Conservation (phyloP, 2,329 filamentous ascomycete genomes). For the Ilyonectria mors-panacis region DNA sequence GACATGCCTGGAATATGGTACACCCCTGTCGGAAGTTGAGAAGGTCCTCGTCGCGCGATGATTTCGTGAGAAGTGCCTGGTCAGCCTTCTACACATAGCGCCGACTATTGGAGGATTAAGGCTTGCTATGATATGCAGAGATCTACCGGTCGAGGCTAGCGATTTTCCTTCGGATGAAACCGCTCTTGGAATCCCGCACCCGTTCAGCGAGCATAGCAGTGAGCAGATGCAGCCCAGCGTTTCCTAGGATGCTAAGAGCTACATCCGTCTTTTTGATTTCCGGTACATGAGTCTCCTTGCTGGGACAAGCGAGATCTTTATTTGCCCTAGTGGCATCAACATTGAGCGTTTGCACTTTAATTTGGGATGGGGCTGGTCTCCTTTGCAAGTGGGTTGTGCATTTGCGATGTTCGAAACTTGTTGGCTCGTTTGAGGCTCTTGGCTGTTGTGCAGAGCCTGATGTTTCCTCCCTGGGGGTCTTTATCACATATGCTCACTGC, state of each 20-base stretch:
- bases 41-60: slow-evolving; percentile 66
- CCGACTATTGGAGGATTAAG: slow-evolving; percentile 45
- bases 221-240: slow-evolving; percentile 56
- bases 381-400: slow-evolving; percentile 29
- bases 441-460: slow-evolving; percentile 18
- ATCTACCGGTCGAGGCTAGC: slow-evolving; percentile 40
- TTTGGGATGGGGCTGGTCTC: slow-evolving; percentile 23
- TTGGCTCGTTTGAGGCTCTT: slow-evolving; percentile 30
- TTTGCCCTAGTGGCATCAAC: slow-evolving; percentile 11
- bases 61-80: slow-evolving; percentile 63
- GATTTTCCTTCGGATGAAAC: slow-evolving; percentile 48
- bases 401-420: slow-evolving; percentile 27
- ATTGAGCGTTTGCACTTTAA: slow-evolving; percentile 4
- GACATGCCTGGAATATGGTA: slow-evolving; percentile 51
- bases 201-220: slow-evolving; percentile 67
- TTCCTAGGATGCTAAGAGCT: slow-evolving; percentile 30
- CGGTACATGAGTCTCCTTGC: slow-evolving; percentile 16
- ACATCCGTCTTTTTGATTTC: slow-evolving; percentile 16
- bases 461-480: slow-evolving; percentile 20
- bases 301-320: slow-evolving; percentile 12
- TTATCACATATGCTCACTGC: slow-evolving; percentile 47
- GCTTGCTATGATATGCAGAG: slow-evolving; percentile 40
- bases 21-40: slow-evolving; percentile 69
- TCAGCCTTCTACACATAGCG: slow-evolving; percentile 61
- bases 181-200: slow-evolving; percentile 38